Evolutionary conservation across 805 yeast genomes (phyloP).

Genomic region (Myxozyma neglecta): DNA sequence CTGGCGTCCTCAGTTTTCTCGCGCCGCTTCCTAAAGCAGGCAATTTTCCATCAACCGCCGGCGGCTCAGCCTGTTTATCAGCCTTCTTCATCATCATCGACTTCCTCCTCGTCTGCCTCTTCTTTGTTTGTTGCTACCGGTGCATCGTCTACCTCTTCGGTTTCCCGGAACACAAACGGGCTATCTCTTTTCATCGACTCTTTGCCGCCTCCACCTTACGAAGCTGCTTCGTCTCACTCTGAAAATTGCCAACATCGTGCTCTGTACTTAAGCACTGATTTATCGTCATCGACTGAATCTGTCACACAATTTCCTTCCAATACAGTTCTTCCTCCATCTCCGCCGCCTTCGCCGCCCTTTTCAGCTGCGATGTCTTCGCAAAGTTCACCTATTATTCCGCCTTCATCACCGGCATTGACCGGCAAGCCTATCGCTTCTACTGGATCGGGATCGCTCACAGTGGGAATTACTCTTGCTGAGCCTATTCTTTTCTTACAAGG

Average conservation of each 20-base stretch:
- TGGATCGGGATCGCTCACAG: slow-evolving; percentile 53
- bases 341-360: slow-evolving; percentile 11
- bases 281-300: background rate
- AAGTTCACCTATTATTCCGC: background rate
- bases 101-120: slow-evolving; percentile 9
- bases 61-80: background rate
- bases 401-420: slow-evolving; percentile 5
- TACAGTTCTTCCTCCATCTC: slow-evolving; percentile 14
- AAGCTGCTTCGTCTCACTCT: slow-evolving; percentile 10
- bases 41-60: slow-evolving; percentile 21
- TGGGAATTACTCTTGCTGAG: slow-evolving; percentile 78
- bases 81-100: slow-evolving; percentile 10
- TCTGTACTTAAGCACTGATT: slow-evolving; percentile 7
- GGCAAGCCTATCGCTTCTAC: slow-evolving; percentile 34
- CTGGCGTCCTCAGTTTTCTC: slow-evolving; percentile 28
- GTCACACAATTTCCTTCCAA: slow-evolving; percentile 9
- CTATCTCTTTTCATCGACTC: slow-evolving; percentile 11
- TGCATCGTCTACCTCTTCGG: background rate
- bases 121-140: background rate
- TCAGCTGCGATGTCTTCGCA: slow-evolving; percentile 1
- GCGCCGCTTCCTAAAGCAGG: slow-evolving; percentile 29
- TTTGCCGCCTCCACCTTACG: slow-evolving; percentile 22
- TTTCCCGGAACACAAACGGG: slow-evolving; percentile 3
- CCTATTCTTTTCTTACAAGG: slow-evolving; percentile 80
- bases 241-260: background rate